Evolutionary conservation across 768 basidiomycete genomes (phyloP).

Genomic region (Tricholoma sp.): DNA sequence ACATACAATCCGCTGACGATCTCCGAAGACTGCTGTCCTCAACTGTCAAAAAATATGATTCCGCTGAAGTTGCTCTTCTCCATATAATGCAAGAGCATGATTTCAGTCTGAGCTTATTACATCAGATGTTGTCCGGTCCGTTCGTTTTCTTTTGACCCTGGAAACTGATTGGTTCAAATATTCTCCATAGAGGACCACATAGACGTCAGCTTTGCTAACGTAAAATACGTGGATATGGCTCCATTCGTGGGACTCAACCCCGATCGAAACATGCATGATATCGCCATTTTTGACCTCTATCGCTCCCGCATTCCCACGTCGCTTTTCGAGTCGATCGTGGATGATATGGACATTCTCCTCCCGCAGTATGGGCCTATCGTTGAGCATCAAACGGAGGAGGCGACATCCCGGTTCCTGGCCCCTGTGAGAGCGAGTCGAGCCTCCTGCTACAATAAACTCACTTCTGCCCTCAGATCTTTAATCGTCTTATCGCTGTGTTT

Average conservation of each 20-base stretch:
- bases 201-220: conserved; percentile 5
- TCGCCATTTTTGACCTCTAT: neutral
- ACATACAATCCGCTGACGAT: neutral
- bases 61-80: neutral
- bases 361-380: neutral
- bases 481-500: conserved; percentile 11
- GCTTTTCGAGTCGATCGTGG: neutral
- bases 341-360: neutral
- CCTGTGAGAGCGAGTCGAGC: neutral
- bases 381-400: neutral
- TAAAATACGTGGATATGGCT: conserved; percentile 1
- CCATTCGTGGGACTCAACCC: neutral
- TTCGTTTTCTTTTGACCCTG: neutral
- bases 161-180: neutral
- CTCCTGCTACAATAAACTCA: neutral
- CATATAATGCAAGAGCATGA: neutral
- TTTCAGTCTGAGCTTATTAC: neutral
- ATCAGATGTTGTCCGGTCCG: neutral
- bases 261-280: neutral
- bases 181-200: neutral
- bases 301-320: neutral
- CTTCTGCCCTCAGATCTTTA: conserved; percentile 15
- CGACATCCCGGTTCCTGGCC: neutral
- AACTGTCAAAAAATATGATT: neutral
- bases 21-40: neutral